A percentile compares a stretch with the other conserved stretches of the same genome.
These are phyloP conservation scores for Yamadazyma spencermartinsiae DNA, from an alignment of 1,139 yeast genomes.

Conservation along the genomic window DNA sequence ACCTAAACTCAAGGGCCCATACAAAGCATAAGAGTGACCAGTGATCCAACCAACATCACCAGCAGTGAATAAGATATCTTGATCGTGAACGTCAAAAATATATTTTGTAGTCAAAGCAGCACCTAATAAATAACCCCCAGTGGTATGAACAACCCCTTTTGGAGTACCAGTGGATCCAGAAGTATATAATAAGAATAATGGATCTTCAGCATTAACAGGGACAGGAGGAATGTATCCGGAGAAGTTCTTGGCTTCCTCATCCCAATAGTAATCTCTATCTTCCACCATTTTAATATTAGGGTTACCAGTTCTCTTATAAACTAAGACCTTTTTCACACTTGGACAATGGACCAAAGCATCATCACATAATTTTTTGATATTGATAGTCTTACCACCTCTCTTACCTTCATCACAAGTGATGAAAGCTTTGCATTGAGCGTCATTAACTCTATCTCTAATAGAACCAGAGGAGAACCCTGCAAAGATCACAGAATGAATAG, in stretches of 20 bases:
- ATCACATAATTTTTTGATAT: slow-evolving; percentile 91
- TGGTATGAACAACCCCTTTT: slow-evolving; percentile 94
- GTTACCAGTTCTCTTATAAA: slow-evolving; percentile 83
- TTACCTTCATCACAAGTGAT: slow-evolving; percentile 96
- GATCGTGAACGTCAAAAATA: slow-evolving; percentile 86
- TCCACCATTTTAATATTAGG: slow-evolving; percentile 62
- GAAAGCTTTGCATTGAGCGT: slow-evolving; percentile 85
- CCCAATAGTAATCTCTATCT: slow-evolving; percentile 95
- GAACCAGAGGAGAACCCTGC: slow-evolving; percentile 98
- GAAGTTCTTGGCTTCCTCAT: slow-evolving; percentile 77
- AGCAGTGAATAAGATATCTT: slow-evolving; percentile 90
- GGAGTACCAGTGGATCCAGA: slow-evolving; percentile 98
- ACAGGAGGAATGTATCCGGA: slow-evolving; percentile 87
- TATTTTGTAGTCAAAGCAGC: slow-evolving; percentile 94
- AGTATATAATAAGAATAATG: slow-evolving; percentile 88
- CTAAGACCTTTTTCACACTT: slow-evolving; percentile 77
- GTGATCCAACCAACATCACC: slow-evolving; percentile 99
- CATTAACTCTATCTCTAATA: slow-evolving; percentile 83
- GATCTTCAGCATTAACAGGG: slow-evolving; percentile 89
- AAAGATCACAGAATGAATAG: slow-evolving; percentile 92
- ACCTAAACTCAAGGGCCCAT: slow-evolving; percentile 90
- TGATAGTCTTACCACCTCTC: slow-evolving; percentile 92
- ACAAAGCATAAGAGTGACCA: slow-evolving; percentile 94
- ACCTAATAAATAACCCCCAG: slow-evolving; percentile 92
- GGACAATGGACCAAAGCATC: slow-evolving; percentile 85